These are phyloP conservation scores for Cercospora janseana DNA, from an alignment of 2,329 filamentous ascomycete genomes.

Conservation along the genomic window DNA sequence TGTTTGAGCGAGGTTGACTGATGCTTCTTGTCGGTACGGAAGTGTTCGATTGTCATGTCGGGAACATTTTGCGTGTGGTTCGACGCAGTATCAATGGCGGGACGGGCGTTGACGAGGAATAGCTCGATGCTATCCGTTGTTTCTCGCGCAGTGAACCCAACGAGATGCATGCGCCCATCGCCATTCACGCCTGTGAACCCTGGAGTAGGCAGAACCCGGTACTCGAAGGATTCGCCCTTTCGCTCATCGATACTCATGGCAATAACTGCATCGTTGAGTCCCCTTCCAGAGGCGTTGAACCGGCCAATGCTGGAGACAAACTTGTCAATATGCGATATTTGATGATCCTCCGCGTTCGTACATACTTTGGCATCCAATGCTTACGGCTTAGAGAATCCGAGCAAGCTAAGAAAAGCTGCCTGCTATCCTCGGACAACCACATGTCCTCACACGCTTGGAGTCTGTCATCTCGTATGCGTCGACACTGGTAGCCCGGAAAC, in stretches of 20 bases:
- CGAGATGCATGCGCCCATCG: conserved; percentile 22
- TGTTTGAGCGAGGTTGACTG: conserved; percentile 14
- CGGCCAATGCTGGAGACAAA: conserved; percentile 14
- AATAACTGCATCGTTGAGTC: conserved; percentile 25
- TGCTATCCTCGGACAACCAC: conserved; percentile 28
- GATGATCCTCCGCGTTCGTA: background rate
- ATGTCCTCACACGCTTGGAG: conserved; percentile 29
- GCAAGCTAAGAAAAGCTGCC: conserved; percentile 28
- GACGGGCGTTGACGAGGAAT: conserved; percentile 23
- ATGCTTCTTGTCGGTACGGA: conserved; percentile 13
- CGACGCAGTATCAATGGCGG: conserved; percentile 18
- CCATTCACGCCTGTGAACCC: conserved; percentile 18
- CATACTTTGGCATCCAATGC: conserved; percentile 28
- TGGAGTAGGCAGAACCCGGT: conserved; percentile 21
- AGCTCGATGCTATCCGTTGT: conserved; percentile 16
- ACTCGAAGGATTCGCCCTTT: conserved; percentile 20
- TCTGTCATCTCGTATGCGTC: conserved; percentile 22
- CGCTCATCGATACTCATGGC: conserved; percentile 27
- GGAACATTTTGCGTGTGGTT: conserved; percentile 19
- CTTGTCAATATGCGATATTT: background rate
- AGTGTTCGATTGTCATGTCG: conserved; percentile 27
- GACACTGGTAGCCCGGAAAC: conserved; percentile 27
- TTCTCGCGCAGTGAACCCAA: conserved; percentile 22
- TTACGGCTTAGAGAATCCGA: conserved; percentile 19
- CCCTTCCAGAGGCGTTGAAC: conserved; percentile 24